Base-by-base conservation (phyloP, 805 yeast genomes). In the Peterozyma toletana region DNA sequence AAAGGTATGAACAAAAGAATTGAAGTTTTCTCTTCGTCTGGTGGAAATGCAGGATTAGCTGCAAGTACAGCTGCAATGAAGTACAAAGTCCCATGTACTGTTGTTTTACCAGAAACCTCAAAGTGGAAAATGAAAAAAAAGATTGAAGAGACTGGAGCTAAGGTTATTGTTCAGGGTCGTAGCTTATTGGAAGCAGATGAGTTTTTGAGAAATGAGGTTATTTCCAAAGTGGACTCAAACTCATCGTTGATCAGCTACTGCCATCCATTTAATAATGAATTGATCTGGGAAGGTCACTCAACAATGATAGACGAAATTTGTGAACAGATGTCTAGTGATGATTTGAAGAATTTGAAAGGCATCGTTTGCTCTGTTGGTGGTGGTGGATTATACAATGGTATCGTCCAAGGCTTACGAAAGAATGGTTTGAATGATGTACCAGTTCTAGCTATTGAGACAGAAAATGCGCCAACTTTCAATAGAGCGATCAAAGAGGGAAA, bases 201-300 rank as follows among this genome's bases (percentile, higher is more conserved):
- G 13, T 63, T 64, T 46, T 60, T 74, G 38, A 61, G 62, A 45
- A 49, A 52, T 10, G 46, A 48, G 3, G 50, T 68, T 2, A 53
- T 66, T 15, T 53, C 54, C 10, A 39, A 37, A 11, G 49, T 48
- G 10, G 47, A 51, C 9, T 47, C 54, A 29, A 57, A 58, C 17
- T 67, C 73, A 2, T 66, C 75, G 15, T n/a, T n/a, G n/a, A n/a
- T n/a, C n/a, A n/a, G n/a, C n/a, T 75, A 75, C 48, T 75, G 77
- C 38, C 81, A 75, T 48, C 80, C 80, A 0, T 76, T 73, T 48
- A 73, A 74, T 53, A 58, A 73, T 44, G 68, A 73, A 1, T 51
- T 61, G n/a, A 69, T 75, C 31, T 75, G 80, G 80, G 70, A 73
- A 44, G 80, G 80, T 18, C 80, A 76, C 51, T 58, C 78, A 0